phyloP scores from a whole-genome alignment of 2,329 filamentous ascomycete species.

The Exophiala xenobiotica region DNA sequence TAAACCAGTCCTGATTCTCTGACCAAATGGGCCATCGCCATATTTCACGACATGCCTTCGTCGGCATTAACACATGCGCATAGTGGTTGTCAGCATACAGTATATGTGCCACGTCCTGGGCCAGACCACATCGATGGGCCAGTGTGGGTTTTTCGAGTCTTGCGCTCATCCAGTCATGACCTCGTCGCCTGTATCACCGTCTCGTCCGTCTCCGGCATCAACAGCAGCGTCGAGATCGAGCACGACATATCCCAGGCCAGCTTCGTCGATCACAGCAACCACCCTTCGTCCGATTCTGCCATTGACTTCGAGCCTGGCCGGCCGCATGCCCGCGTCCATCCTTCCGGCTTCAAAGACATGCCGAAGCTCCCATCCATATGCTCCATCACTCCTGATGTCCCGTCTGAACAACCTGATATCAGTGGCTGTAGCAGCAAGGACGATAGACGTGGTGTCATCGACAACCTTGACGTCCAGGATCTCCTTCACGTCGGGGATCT shows the following conservation, averaged over 20 bases:
- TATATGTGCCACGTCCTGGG: background rate
- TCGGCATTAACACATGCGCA: no score
- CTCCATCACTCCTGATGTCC: slow-evolving; percentile 5
- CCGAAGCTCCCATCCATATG: slow-evolving; percentile 37
- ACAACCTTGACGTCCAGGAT: slow-evolving; percentile 68
- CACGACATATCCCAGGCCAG: slow-evolving; percentile 55
- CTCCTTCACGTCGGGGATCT: slow-evolving; percentile 36
- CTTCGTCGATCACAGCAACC: slow-evolving; percentile 55
- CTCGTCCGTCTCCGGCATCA: slow-evolving; percentile 31
- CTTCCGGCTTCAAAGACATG: slow-evolving; percentile 49
- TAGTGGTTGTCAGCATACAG: no score
- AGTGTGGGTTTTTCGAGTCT: no score
- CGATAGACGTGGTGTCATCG: slow-evolving; percentile 59
- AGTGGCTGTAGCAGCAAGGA: slow-evolving; percentile 51
- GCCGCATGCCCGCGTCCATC: slow-evolving; percentile 43
- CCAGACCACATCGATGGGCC: no score
- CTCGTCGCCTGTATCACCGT: slow-evolving; percentile 31
- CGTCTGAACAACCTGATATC: slow-evolving; percentile 15
- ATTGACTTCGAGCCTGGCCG: slow-evolving; percentile 54
- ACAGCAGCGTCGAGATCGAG: slow-evolving; percentile 52
- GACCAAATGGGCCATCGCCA: no score
- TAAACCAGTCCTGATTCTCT: no score
- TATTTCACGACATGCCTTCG: no score
- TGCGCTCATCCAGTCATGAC: slow-evolving; percentile 21
- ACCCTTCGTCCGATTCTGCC: slow-evolving; percentile 54